Evolutionary conservation across 805 yeast genomes (phyloP).

Genomic region (Ogataea neopini): DNA sequence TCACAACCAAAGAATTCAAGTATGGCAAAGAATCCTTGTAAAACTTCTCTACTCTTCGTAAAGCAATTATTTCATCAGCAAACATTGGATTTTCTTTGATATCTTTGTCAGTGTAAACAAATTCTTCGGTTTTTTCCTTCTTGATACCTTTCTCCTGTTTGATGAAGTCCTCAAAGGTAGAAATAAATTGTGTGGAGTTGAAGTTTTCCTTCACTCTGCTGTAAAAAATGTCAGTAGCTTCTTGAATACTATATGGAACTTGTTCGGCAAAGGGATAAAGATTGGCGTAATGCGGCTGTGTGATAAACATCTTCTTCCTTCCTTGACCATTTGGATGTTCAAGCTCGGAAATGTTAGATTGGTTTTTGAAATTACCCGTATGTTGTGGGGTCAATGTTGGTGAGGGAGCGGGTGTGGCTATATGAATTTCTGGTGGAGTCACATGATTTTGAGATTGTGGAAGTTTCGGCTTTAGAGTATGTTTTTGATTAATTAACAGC

Average conservation of each 20-base stretch:
- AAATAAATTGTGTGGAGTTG: conserved; percentile 69
- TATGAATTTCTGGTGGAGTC: conserved; percentile 49
- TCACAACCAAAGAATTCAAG: conserved; percentile 63
- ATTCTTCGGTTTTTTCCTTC: conserved; percentile 10
- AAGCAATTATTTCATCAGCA: conserved; percentile 39
- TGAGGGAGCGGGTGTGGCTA: conserved; percentile 88
- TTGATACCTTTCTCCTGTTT: conserved; percentile 50
- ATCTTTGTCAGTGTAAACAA: conserved; percentile 31
- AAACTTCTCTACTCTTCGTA: conserved; percentile 59
- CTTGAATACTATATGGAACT: conserved; percentile 74
- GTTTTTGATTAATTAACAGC: conserved; percentile 35
- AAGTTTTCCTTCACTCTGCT: conserved; percentile 65
- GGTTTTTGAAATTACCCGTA: conserved; percentile 31
- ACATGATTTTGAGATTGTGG: conserved; percentile 35
- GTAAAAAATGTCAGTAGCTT: conserved; percentile 71
- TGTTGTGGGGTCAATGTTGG: conserved; percentile 61
- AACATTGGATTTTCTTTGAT: conserved; percentile 38
- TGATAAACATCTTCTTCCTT: conserved; percentile 34
- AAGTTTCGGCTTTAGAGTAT: conserved; percentile 32
- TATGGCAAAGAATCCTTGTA: conserved; percentile 55
- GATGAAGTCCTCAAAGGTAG: conserved; percentile 70
- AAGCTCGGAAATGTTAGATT: conserved; percentile 30
- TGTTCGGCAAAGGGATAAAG: conserved; percentile 33
- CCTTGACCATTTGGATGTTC: conserved; percentile 35
- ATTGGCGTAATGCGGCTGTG: conserved; percentile 36